These are phyloP conservation scores for Cladosporium phlei DNA, from an alignment of 2,329 filamentous ascomycete genomes.

Conservation along the genomic window DNA sequence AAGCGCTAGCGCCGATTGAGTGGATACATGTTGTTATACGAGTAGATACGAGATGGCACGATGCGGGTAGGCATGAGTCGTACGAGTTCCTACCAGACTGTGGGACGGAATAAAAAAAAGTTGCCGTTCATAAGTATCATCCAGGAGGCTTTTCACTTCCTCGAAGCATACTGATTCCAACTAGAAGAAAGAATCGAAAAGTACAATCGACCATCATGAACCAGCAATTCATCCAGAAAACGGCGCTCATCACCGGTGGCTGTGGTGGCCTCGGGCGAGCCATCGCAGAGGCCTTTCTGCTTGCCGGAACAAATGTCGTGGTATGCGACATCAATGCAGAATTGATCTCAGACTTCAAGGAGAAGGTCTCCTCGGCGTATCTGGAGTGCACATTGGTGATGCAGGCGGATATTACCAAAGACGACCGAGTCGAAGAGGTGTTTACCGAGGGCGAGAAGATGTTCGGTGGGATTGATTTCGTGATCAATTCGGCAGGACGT, in stretches of 20 bases:
- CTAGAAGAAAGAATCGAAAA: too few relatives aligned
- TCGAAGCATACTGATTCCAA: too few relatives aligned
- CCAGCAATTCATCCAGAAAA: conserved; percentile 22
- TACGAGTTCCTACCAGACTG: too few relatives aligned
- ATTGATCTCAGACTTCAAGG: conserved; percentile 27
- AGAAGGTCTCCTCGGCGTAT: conserved; percentile 22
- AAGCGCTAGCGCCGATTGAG: too few relatives aligned
- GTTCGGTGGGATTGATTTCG: conserved; percentile 51
- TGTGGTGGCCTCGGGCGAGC: conserved; percentile 32
- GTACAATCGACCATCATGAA: too few relatives aligned
- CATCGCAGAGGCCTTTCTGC: conserved; percentile 30
- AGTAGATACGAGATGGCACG: too few relatives aligned
- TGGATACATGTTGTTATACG: too few relatives aligned
- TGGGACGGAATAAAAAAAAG: too few relatives aligned
- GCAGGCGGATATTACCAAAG: conserved; percentile 36
- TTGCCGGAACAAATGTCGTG: conserved; percentile 32
- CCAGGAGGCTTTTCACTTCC: too few relatives aligned
- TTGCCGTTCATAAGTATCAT: too few relatives aligned
- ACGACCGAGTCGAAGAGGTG: conserved; percentile 33
- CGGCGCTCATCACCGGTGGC: conserved; percentile 32
- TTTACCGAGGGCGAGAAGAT: conserved; percentile 33
- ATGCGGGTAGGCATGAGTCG: too few relatives aligned
- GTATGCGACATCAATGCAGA: conserved; percentile 34
- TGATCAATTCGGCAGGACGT: conserved; percentile 50
- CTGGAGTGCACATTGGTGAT: conserved; percentile 28